Percentiles rank a stretch among this genome's conserved stretches.
These are phyloP conservation scores for Pythium aquatile DNA, from an alignment of 352 stramenopile species.

Conservation along the genomic window DNA sequence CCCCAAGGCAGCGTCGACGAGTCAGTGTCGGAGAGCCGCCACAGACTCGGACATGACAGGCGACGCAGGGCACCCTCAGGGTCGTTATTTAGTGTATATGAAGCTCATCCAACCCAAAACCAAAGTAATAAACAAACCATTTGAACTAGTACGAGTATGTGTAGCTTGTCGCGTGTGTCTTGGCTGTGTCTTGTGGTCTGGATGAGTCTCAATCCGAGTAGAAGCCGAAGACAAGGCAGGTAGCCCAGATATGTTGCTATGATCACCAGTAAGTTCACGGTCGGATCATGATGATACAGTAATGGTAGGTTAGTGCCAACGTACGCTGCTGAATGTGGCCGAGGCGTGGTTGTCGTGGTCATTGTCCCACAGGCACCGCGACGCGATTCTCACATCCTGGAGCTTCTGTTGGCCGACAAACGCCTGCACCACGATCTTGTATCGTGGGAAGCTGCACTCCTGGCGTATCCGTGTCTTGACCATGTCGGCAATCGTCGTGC, in stretches of 20 bases:
- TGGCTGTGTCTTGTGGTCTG: neutral
- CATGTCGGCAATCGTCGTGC: conserved; percentile 57
- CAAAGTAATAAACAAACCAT: conserved; percentile 29
- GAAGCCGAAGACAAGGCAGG: conserved; percentile 88
- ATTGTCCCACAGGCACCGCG: conserved; percentile 93
- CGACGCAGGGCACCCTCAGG: neutral
- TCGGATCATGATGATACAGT: neutral
- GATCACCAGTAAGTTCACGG: neutral
- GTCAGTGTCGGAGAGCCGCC: neutral
- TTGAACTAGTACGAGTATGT: conserved; percentile 8
- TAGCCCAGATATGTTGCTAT: conserved; percentile 87
- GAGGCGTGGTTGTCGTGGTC: conserved; percentile 93
- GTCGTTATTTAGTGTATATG: conserved; percentile 32
- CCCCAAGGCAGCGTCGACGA: neutral
- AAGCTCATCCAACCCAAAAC: conserved; percentile 15
- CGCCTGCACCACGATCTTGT: conserved; percentile 94
- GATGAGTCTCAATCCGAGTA: conserved; percentile 76
- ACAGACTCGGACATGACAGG: neutral
- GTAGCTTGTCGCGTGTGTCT: neutral
- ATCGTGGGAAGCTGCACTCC: conserved; percentile 81
- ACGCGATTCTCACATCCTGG: conserved; percentile 92
- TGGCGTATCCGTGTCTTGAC: conserved; percentile 60
- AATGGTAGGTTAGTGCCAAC: conserved; percentile 8
- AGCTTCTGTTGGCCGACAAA: conserved; percentile 93
- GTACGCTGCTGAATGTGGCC: conserved; percentile 83